Evolutionary conservation across 495 filamentous ascomycete genomes (phyloP), one percentile per base, ranked within the genome.

Genomic region (Penicillium flavigenum): DNA sequence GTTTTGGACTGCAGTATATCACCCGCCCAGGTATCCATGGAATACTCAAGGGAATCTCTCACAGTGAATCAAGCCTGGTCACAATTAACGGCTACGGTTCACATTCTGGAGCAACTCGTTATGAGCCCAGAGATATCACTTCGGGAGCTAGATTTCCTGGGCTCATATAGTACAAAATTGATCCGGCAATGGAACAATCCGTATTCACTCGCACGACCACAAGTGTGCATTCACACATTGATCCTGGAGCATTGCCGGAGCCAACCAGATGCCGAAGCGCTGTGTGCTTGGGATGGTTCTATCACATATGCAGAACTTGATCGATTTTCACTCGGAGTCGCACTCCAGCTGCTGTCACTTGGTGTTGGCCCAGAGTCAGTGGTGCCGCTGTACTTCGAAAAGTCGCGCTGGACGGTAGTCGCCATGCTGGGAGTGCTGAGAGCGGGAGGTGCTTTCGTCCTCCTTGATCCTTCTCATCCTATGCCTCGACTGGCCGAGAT

Each of bases 301-400:
- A 4, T 63, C 16, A 65, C 54, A 1, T 69, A 68, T 47, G 7
- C 39, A 3, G 62, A 68, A 22, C 64, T 84, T 17, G 47, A 24
- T 2, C 31, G 38, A 22, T 22, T 34, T 6, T 50, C 47, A 22
- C 5, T 14, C n/a, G 10, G 12, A 6, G 5, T 50, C 17, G 47
- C 4, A 5, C 31, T 22, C 12, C 31, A 16, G 8, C 31, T 78
- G 1, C 53, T 67, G 10, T 60, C 66, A 39, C 62, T 73, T 11
- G 71, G 72, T 9, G 64, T 76, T 14, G 61, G 64, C 12, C 59
- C 71, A 19, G 75, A 71, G 47, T 62, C 58, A 12, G 46, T 77
- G 31, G 72, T 81, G 19, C 72, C 75, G 8, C 54, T 79, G 4
- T 79, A 67, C 53, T 78, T 81, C 31, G 74, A 80, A 27, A 81